These are phyloP conservation scores for Tieghemostelium lacteum DNA, from an alignment of 78 protist genomes.

Conservation along the genomic window DNA sequence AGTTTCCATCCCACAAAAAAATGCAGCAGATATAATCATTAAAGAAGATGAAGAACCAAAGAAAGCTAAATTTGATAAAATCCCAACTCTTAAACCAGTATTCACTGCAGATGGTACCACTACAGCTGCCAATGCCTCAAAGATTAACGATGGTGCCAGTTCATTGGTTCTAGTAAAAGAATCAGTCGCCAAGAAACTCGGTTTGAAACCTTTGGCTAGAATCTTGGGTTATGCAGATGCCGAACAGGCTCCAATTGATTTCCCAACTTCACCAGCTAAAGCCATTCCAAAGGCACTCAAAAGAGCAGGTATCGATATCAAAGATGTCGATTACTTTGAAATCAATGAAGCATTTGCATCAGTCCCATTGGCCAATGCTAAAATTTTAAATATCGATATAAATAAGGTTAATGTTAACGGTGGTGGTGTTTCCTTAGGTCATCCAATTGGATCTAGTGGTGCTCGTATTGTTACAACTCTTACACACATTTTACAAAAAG, in stretches of 20 bases:
- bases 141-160: constrained; percentile 97
- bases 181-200: constrained; percentile 66
- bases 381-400: constrained; percentile 82
- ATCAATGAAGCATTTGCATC: constrained; percentile 98
- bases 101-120: constrained; percentile 89
- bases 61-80: constrained; percentile 78
- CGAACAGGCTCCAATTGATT: constrained; percentile 93
- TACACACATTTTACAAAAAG: constrained; percentile 74
- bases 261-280: constrained; percentile 94
- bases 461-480: constrained; percentile 95
- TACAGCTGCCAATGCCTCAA: constrained; percentile 97
- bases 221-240: constrained; percentile 93
- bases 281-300: constrained; percentile 90
- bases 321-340: constrained; percentile 91
- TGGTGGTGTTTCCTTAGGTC: constrained; percentile 99
- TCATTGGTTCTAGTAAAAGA: constrained; percentile 90
- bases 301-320: constrained; percentile 31
- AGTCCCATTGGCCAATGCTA: constrained; percentile 91
- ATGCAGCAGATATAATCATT: constrained; percentile 51
- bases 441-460: constrained; percentile 98
- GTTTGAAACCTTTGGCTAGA: constrained; percentile 89
- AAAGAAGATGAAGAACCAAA: constrained; percentile 89
- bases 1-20: constrained; percentile 70
- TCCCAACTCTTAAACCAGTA: constrained; percentile 86
- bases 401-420: constrained; percentile 94